Percentiles rank a stretch among this genome's conserved stretches.
phyloP scores from a whole-genome alignment of 2,329 filamentous ascomycete genomes.

The Pseudopithomyces maydicus region DNA sequence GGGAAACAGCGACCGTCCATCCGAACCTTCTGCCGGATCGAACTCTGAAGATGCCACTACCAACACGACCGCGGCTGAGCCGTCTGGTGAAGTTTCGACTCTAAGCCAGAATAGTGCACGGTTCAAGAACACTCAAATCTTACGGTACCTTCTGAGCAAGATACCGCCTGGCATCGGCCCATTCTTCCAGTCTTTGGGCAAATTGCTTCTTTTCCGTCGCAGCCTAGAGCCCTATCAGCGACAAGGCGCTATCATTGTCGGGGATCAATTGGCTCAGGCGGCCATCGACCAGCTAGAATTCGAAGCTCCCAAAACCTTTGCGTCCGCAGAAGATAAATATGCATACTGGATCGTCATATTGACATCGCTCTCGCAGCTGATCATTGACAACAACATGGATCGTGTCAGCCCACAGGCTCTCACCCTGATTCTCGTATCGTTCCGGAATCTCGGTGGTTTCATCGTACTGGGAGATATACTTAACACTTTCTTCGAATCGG shows the following conservation, averaged over 20 bases:
- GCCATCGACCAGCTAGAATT: conserved; percentile 70
- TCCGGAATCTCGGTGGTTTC: conserved; percentile 81
- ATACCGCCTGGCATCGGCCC: conserved; percentile 80
- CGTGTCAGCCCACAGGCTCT: conserved; percentile 46
- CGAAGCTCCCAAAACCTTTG: conserved; percentile 51
- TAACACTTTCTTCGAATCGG: conserved; percentile 67
- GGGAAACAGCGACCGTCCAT: conserved; percentile 25
- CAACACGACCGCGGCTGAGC: conserved; percentile 8
- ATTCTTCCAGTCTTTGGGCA: conserved; percentile 85
- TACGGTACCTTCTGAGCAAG: conserved; percentile 77
- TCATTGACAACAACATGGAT: conserved; percentile 68
- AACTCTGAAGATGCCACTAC: conserved; percentile 19
- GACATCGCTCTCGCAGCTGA: conserved; percentile 75
- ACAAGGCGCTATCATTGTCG: conserved; percentile 65
- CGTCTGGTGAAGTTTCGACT: conserved; percentile 8
- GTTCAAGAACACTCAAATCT: conserved; percentile 77
- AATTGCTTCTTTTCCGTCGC: conserved; percentile 76
- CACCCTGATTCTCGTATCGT: conserved; percentile 81
- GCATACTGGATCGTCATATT: conserved; percentile 84
- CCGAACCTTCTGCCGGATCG: conserved; percentile 22
- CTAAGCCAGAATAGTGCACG: conserved; percentile 43
- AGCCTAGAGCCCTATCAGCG: conserved; percentile 68
- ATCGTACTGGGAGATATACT: conserved; percentile 74
- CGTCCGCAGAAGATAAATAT: conserved; percentile 66
- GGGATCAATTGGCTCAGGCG: conserved; percentile 72